Conservation (phyloP, 225 moss, liverwort and hornwort genomes). For the Lunularia cruciata region DNA sequence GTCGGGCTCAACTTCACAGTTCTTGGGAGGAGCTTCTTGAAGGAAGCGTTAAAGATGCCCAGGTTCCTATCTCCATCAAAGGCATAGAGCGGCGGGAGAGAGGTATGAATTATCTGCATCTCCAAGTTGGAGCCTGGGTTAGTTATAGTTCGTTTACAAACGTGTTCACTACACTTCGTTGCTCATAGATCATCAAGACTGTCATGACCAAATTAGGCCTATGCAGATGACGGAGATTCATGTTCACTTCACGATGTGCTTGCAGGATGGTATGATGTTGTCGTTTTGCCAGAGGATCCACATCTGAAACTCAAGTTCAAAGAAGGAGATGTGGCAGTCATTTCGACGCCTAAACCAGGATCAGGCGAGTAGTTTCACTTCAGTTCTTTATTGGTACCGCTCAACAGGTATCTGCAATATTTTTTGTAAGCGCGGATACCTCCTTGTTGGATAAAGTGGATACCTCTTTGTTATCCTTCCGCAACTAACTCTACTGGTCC, state of each 20-base stretch:
- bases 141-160: background rate
- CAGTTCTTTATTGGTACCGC: background rate
- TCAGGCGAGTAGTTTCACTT: conserved; percentile 28
- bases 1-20: conserved; percentile 89
- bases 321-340: conserved; percentile 93
- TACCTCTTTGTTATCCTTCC: too few species aligned
- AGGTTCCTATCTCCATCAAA: conserved; percentile 73
- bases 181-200: too few species aligned
- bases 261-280: conserved; percentile 92
- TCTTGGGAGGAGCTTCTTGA: conserved; percentile 96
- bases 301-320: conserved; percentile 80
- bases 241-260: background rate
- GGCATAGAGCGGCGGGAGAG: conserved; percentile 85
- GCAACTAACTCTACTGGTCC: too few species aligned
- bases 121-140: background rate
- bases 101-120: conserved; percentile 46
- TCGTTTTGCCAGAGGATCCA: conserved; percentile 75
- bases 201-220: too few species aligned
- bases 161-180: background rate
- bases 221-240: too few species aligned
- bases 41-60: conserved; percentile 72
- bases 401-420: background rate
- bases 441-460: too few species aligned
- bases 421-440: too few species aligned
- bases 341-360: conserved; percentile 92